Conservation (phyloP, 352 stramenopile species). For the Thraustotheca clavata region DNA sequence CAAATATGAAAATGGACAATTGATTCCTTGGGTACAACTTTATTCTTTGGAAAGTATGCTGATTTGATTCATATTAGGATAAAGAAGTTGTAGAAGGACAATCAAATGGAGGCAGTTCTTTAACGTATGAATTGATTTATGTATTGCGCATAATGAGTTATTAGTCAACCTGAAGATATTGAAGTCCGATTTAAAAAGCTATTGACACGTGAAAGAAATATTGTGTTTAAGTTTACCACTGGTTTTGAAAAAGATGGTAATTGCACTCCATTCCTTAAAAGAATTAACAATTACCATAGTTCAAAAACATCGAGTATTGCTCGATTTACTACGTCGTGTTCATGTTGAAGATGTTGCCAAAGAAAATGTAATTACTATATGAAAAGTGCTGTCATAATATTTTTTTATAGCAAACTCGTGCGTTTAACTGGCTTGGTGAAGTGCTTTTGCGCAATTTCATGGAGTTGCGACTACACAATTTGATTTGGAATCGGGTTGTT, state of each 20-base stretch:
- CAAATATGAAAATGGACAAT: slow-evolving; percentile 4
- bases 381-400: background rate
- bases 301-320: slow-evolving; percentile 11
- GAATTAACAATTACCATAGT: slow-evolving; percentile 6
- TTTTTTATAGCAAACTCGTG: slow-evolving; percentile 18
- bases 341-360: slow-evolving; percentile 9
- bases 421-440: slow-evolving; percentile 73
- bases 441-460: slow-evolving; percentile 76
- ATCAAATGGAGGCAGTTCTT: too few relatives aligned
- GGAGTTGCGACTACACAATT: slow-evolving; percentile 62
- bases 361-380: background rate
- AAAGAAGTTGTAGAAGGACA: too few relatives aligned
- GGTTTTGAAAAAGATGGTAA: slow-evolving; percentile 43
- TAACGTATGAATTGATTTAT: too few relatives aligned
- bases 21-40: slow-evolving; percentile 12
- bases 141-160: background rate
- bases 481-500: slow-evolving; percentile 80
- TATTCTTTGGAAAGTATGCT: too few relatives aligned
- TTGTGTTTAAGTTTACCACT: slow-evolving; percentile 61
- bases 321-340: slow-evolving; percentile 7
- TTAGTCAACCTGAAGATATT: slow-evolving; percentile 28
- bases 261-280: too few relatives aligned
- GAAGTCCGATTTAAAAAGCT: slow-evolving; percentile 48
- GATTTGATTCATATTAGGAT: too few relatives aligned
- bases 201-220: slow-evolving; percentile 64